These are phyloP conservation scores for Fusarium graminum DNA, from an alignment of 2,329 filamentous ascomycete genomes.

Conservation along the genomic window DNA sequence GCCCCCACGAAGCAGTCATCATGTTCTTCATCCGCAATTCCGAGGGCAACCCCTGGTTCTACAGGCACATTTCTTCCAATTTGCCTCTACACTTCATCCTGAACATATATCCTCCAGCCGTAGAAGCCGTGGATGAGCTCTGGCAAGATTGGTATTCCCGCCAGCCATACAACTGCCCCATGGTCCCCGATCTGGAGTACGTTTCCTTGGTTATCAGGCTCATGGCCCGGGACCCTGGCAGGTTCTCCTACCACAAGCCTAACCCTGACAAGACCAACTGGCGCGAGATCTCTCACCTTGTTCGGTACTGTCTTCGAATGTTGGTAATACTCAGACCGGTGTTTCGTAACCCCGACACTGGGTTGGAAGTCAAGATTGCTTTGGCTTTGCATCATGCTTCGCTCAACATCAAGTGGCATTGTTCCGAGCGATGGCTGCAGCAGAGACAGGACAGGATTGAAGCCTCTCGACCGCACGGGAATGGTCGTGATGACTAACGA, in stretches of 20 bases:
- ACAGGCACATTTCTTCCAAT: not conserved
- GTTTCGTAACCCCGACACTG: not conserved
- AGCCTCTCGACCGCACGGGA: not conserved
- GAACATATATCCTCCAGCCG: not conserved
- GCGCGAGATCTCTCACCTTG: not conserved
- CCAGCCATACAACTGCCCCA: not conserved
- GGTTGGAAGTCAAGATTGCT: no score
- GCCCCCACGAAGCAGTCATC: no score
- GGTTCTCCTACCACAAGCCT: constrained; percentile 12
- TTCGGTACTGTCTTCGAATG: not conserved
- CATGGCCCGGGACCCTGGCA: constrained; percentile 5
- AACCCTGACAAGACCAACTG: constrained; percentile 21
- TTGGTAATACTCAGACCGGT: not conserved
- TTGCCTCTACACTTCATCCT: not conserved
- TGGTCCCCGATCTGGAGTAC: not conserved
- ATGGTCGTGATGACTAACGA: not conserved
- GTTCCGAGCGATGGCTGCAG: not conserved
- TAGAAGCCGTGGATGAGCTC: constrained; percentile 14
- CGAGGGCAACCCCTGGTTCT: not conserved
- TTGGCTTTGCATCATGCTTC: not conserved
- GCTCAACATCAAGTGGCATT: not conserved
- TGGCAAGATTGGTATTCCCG: constrained; percentile 17
- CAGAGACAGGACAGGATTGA: not conserved
- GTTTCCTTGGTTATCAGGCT: not conserved
- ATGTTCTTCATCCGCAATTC: no score